Percentiles rank a stretch among this genome's conserved stretches.
Conservation (phyloP, 2,329 filamentous ascomycete genomes). For the Fusarium sp. region DNA sequence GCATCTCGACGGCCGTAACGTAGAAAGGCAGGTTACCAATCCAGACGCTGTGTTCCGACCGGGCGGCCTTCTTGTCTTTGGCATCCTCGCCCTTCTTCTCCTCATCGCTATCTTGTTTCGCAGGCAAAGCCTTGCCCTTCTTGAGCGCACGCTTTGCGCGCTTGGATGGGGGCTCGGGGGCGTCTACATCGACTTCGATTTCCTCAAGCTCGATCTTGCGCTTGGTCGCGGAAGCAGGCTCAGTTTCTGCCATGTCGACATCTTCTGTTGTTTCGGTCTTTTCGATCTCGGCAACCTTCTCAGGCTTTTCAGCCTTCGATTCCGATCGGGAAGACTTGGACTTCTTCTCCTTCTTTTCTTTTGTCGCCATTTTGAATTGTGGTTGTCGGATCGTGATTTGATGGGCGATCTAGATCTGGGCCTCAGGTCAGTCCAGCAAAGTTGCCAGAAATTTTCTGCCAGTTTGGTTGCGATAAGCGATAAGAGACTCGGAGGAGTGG, state of each 20-base stretch:
- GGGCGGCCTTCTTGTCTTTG: constrained; percentile 60
- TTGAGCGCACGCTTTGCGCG: constrained; percentile 90
- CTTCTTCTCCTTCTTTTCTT: constrained; percentile 44
- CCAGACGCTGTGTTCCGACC: constrained; percentile 90
- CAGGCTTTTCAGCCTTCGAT: constrained; percentile 24
- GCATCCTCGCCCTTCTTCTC: constrained; percentile 50
- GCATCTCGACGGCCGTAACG: constrained; percentile 77
- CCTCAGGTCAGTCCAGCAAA: constrained; percentile 11
- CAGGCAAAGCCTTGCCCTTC: constrained; percentile 74
- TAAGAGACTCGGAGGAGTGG: constrained; percentile 40
- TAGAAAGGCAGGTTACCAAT: constrained; percentile 94
- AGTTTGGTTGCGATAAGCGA: constrained; percentile 42
- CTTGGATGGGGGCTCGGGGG: constrained; percentile 96
- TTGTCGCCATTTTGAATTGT: constrained; percentile 42
- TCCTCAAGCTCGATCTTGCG: constrained; percentile 77
- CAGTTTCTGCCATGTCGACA: constrained; percentile 26
- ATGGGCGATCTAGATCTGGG: neutral
- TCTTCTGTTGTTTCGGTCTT: constrained; percentile 26
- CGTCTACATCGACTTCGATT: constrained; percentile 87
- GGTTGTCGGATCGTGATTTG: constrained; percentile 8
- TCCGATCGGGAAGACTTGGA: constrained; percentile 35
- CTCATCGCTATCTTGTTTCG: constrained; percentile 53
- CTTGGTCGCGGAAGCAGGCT: constrained; percentile 58
- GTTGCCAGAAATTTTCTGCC: constrained; percentile 28
- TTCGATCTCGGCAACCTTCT: constrained; percentile 20